Conservation (phyloP, 495 filamentous ascomycete genomes). For the Terfezia boudieri region DNA sequence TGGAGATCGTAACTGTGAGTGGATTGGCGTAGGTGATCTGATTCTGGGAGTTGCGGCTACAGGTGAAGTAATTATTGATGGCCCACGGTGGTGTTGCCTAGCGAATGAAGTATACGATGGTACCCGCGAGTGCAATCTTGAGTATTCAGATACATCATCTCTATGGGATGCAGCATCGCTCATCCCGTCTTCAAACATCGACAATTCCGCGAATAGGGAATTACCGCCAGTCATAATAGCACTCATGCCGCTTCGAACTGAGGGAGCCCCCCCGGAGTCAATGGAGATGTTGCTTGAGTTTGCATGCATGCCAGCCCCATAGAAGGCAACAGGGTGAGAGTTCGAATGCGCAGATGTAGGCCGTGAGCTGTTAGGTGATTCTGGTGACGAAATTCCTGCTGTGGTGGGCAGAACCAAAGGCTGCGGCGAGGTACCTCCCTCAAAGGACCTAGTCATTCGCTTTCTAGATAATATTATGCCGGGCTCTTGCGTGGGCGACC, state of each 20-base stretch:
- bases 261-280: neutral
- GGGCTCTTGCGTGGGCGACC: neutral
- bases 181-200: neutral
- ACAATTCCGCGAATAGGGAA: neutral
- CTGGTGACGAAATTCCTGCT: neutral
- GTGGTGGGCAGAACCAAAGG: slow-evolving; percentile 2
- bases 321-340: slow-evolving; percentile 3
- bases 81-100: slow-evolving; percentile 2
- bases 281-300: slow-evolving; percentile 2
- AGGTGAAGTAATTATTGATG: slow-evolving; percentile 10
- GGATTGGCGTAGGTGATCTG: neutral
- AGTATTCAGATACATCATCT: neutral
- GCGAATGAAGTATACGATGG: neutral
- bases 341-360: slow-evolving; percentile 14
- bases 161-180: slow-evolving; percentile 1
- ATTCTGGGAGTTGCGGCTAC: slow-evolving; percentile 5
- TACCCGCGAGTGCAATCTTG: neutral
- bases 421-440: neutral
- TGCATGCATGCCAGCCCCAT: slow-evolving; percentile 3
- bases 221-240: neutral
- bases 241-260: neutral
- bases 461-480: neutral
- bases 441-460: neutral
- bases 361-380: slow-evolving; percentile 2
- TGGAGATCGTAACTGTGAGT: neutral